Conservation (phyloP, 1,284 basidiomycete genomes). For the Farysia itapuensis region DNA sequence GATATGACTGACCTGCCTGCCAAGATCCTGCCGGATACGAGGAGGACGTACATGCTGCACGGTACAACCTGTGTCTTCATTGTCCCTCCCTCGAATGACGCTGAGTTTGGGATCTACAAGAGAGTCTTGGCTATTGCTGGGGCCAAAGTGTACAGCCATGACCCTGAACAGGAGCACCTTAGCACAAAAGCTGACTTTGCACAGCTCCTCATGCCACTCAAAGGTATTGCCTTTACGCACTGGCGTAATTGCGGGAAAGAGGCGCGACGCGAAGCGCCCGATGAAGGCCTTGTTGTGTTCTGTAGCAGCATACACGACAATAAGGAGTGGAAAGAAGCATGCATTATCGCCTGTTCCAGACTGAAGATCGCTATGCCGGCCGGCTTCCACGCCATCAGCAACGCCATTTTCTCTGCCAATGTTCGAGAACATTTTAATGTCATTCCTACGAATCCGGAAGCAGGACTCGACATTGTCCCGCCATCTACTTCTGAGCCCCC, state of each 20-base stretch:
- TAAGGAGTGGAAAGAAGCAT: conserved; percentile 16
- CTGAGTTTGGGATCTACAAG: conserved; percentile 26
- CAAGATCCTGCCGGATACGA: conserved; percentile 10
- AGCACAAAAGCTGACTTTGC: conserved; percentile 31
- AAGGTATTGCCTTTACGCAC: conserved; percentile 29
- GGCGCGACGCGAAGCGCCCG: conserved; percentile 28
- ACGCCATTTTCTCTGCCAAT: conserved; percentile 21
- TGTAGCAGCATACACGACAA: conserved; percentile 10
- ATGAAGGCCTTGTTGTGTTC: conserved; percentile 37
- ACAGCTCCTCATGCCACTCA: conserved; percentile 35
- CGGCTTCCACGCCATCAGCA: conserved; percentile 30
- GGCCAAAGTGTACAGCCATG: conserved; percentile 19
- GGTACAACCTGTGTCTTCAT: conserved; percentile 41
- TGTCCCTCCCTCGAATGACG: conserved; percentile 15
- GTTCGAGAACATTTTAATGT: conserved; percentile 22
- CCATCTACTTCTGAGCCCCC: no score
- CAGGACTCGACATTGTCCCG: no score
- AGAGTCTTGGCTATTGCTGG: conserved; percentile 20
- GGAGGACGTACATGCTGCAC: conserved; percentile 31
- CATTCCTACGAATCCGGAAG: no score
- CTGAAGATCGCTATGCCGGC: conserved; percentile 31
- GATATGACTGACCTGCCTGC: conserved; percentile 13
- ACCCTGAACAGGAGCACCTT: conserved; percentile 14
- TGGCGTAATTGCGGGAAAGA: conserved; percentile 26
- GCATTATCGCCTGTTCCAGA: conserved; percentile 22